Base-by-base conservation (phyloP, 202 grass and related monocot genomes). In the Dendrocalamus latiflorus region DNA sequence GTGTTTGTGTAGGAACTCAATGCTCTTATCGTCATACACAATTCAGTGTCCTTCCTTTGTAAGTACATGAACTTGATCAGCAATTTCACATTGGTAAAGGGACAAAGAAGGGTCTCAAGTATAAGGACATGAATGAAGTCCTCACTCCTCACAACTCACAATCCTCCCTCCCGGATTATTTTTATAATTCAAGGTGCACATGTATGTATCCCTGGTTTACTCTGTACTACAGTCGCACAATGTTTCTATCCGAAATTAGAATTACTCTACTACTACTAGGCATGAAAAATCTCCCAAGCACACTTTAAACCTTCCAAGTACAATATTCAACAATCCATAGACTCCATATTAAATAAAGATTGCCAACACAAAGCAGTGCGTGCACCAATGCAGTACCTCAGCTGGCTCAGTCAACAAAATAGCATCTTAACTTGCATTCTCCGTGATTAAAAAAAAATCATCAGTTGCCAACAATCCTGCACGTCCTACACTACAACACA, bases 331-430 rank as follows among this genome's bases (percentile, higher is more conserved):
- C n/a, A n/a, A n/a, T n/a, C n/a, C n/a, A n/a, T n/a, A n/a, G n/a
- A n/a, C n/a, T n/a, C n/a, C n/a, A n/a, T n/a, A n/a, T 69, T 30
- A 77, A 82, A 44, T 16, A 77, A 70, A 81, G 21, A 39, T 63
- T 47, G 20, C 57, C 45, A 76, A 76, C 71, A 77, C 56, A 81
- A 78, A 41, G 37, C 11, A 44, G 18, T 28, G 36, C 6, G 30
- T 37, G 57, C 9, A 48, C 5, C 58, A 71, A 64, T 57, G 56
- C 55, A 77, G 33, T 6, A 70, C 17, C 38, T 45, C 45, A 76
- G 30, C 45, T 15, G 34, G 47, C 67, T 24, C 61, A 56, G 9
- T 22, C 9, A 65, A 65, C 70, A 71, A 81, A 83, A 17, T 65
- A n/a, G n/a, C n/a, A n/a, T n/a, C n/a, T n/a, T n/a, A 70, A 81